A percentile compares a stretch with the other conserved stretches of the same genome.
phyloP scores from a whole-genome alignment of 108 stramenopile genomes.

The Seminavis robusta region DNA sequence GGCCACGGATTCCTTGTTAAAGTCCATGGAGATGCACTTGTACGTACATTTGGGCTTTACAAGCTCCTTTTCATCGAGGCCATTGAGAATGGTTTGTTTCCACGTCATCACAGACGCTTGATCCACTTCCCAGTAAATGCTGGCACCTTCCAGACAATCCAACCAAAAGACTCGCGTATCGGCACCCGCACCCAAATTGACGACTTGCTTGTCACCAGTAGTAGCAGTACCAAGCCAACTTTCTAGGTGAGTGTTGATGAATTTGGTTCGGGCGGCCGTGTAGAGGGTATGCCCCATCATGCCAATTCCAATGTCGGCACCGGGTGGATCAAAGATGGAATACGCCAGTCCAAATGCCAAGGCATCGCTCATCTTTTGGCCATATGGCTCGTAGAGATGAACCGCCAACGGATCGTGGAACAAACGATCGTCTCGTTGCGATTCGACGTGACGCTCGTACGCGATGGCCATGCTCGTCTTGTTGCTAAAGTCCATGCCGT shows the following conservation, averaged over 20 bases:
- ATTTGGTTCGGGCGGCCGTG: background rate
- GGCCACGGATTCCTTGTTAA: too few species aligned
- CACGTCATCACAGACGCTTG: too few species aligned
- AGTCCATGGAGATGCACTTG: too few species aligned
- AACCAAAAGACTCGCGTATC: background rate
- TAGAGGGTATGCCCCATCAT: background rate
- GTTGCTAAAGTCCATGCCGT: background rate
- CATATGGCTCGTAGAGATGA: background rate
- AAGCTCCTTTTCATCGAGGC: too few species aligned
- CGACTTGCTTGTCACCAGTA: background rate
- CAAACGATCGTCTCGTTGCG: background rate
- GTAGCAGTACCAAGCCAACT: background rate
- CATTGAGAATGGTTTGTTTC: too few species aligned
- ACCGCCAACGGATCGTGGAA: background rate
- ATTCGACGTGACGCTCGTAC: background rate
- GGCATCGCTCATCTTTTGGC: background rate
- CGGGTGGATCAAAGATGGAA: background rate
- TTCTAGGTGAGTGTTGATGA: background rate
- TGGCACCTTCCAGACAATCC: background rate
- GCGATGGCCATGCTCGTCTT: background rate
- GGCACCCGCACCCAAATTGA: background rate
- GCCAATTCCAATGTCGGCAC: background rate
- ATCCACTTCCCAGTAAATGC: background rate
- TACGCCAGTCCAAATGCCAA: background rate
- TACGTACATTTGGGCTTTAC: too few species aligned